Conservation (phyloP, 1,284 basidiomycete species). For the Ustilago loliicola region DNA sequence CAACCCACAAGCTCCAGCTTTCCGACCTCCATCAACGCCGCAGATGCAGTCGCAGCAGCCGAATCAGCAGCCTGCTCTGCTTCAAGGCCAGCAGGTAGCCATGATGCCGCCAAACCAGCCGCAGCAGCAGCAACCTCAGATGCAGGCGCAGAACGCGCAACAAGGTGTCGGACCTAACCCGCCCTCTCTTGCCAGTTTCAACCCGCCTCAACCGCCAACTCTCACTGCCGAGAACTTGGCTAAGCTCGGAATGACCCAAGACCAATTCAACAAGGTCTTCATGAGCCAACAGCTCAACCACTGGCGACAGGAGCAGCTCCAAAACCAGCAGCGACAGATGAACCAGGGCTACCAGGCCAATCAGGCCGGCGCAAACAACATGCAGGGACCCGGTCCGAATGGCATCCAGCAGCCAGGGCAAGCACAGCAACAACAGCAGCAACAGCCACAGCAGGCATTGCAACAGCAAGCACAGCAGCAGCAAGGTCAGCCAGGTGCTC, state of each 20-base stretch:
- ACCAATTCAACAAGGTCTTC: constrained; percentile 57
- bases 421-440: constrained; percentile 21
- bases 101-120: constrained; percentile 43
- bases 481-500: constrained; percentile 17
- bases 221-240: constrained; percentile 54
- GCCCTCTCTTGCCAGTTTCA: constrained; percentile 46
- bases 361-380: constrained; percentile 12
- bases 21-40: constrained; percentile 45
- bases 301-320: constrained; percentile 50
- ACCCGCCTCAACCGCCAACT: constrained; percentile 50
- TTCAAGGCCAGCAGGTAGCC: constrained; percentile 29
- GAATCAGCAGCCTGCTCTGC: constrained; percentile 31
- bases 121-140: constrained; percentile 34
- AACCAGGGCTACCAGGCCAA: constrained; percentile 36
- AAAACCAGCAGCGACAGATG: constrained; percentile 51
- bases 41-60: constrained; percentile 53
- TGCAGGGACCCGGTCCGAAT: constrained; percentile 20
- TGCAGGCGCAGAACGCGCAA: constrained; percentile 31
- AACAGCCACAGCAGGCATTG: constrained; percentile 20
- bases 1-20: constrained; percentile 26
- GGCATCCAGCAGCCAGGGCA: constrained; percentile 37
- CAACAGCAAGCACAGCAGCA: constrained; percentile 9
- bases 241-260: constrained; percentile 50
- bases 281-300: constrained; percentile 45
- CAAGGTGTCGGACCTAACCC: constrained; percentile 21